Base-by-base conservation (phyloP, 2,329 filamentous ascomycete genomes). In the Lasiodiplodia theobromae region DNA sequence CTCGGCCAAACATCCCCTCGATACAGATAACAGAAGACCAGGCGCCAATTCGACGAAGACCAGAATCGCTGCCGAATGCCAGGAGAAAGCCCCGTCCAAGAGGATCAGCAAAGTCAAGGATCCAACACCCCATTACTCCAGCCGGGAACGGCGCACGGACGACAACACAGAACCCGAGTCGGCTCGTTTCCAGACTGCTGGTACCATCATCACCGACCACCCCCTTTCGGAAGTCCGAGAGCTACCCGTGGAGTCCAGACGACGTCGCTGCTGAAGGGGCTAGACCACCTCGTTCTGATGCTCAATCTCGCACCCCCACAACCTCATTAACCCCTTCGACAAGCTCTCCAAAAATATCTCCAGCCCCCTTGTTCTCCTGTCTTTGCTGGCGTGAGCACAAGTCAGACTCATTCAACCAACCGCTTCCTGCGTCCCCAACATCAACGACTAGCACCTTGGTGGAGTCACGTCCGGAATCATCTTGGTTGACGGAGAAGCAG, bases 301-400 rank as follows among this genome's bases (percentile, higher is more conserved):
- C 5, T 16, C 28, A 31, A 58, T 40, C n/a, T 25, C 56, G 34
- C 56, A 58, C n/a, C 14, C 25, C 12, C 38, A 14, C 37, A 25
- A 8, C 18, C 10, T 60, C 37, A 28, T 34, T 31, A 21, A n/a
- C 18, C 37, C 57, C 57, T 18, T n/a, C 34, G 38, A n/a, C 11
- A 6, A 60, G 38, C 23, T 3, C 25, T 47, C 57, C 18, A 18
- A 47, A 60, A 47, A n/a, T 18, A 4, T 6, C 57, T n/a, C 21
- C 57, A 2, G 31, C 23, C 23, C 38, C 57, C 21, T 47, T 60
- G 8, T 60, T 28, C 21, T 44, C 57, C 34, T 60, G 57, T 38
- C 57, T 60, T 8, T 60, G 57, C 34, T 60, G 57, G 57, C 57
- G 57, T n/a, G 57, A 60, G 23, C 57, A 60, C 38, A 31, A 21